These are phyloP conservation scores for Mikania micrantha DNA, from an alignment of 129 eudicot species.

Conservation along the genomic window DNA sequence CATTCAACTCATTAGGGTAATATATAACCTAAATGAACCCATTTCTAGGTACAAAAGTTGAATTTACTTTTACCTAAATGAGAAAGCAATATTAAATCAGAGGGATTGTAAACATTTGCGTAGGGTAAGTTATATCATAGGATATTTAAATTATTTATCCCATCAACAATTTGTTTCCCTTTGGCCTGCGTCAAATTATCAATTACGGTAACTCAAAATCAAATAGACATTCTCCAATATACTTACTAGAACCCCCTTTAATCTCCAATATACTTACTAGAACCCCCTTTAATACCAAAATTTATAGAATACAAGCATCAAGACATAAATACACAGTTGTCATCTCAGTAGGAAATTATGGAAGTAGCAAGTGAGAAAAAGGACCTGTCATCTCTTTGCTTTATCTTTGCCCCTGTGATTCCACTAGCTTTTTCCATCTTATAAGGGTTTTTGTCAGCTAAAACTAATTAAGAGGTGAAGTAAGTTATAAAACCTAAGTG, in stretches of 20 bases:
- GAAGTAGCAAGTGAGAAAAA: constrained; percentile 4
- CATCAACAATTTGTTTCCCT: background rate
- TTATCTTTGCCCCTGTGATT: constrained; percentile 51
- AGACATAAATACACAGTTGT: constrained; percentile 5
- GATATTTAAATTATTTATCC: background rate
- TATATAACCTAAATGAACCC: background rate
- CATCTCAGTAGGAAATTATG: background rate
- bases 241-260: background rate
- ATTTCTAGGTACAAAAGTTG: background rate
- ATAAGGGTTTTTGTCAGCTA: constrained; percentile 29
- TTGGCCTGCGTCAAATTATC: constrained; percentile 3
- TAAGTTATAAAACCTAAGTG: constrained; percentile 18
- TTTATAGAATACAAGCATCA: background rate
- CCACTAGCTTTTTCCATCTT: constrained; percentile 26
- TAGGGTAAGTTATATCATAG: constrained; percentile 3
- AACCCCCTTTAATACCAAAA: background rate
- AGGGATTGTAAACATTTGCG: background rate
- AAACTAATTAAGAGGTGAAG: constrained; percentile 23
- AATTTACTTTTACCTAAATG: background rate
- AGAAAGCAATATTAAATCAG: background rate
- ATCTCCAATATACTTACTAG: background rate
- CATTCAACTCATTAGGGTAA: background rate
- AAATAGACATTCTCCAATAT: background rate
- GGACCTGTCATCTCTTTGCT: constrained; percentile 60
- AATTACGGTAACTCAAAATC: constrained; percentile 4